Evolutionary conservation across 2,329 filamentous ascomycete genomes (phyloP).

Genomic region (Cladosporium cucumerinum): DNA sequence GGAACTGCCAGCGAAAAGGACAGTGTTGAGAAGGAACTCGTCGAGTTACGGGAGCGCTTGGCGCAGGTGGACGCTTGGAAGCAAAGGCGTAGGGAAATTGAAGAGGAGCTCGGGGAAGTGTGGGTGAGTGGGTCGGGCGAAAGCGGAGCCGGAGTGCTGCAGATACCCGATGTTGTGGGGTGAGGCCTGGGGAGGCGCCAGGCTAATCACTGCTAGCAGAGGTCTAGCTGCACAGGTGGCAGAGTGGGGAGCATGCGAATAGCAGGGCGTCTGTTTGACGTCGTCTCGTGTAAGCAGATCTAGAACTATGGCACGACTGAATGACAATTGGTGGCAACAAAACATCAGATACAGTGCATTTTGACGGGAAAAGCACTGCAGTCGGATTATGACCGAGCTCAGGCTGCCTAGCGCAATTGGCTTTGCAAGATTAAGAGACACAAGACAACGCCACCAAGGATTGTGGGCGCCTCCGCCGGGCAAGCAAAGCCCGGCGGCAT

Average conservation of each 20-base stretch:
- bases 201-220: neutral
- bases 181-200: slow-evolving; percentile 6
- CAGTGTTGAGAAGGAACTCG: slow-evolving; percentile 85
- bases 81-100: slow-evolving; percentile 67
- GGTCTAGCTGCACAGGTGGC: slow-evolving; percentile 1
- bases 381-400: neutral
- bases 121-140: slow-evolving; percentile 43
- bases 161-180: slow-evolving; percentile 9
- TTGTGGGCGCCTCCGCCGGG: neutral
- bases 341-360: neutral
- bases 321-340: neutral
- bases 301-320: neutral
- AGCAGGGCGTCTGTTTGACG: neutral
- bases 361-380: neutral
- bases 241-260: neutral
- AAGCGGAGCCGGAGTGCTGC: slow-evolving; percentile 9
- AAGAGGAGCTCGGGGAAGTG: slow-evolving; percentile 68
- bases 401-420: neutral
- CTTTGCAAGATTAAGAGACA: neutral
- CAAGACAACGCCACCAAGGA: slow-evolving; percentile 11
- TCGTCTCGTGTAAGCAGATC: slow-evolving; percentile 6
- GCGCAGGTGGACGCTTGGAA: slow-evolving; percentile 83
- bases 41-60: slow-evolving; percentile 76
- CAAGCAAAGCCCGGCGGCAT: neutral
- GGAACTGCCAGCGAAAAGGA: slow-evolving; percentile 91